phyloP scores from a whole-genome alignment of 257 asterid genomes.

The Anisodus acutangulus region DNA sequence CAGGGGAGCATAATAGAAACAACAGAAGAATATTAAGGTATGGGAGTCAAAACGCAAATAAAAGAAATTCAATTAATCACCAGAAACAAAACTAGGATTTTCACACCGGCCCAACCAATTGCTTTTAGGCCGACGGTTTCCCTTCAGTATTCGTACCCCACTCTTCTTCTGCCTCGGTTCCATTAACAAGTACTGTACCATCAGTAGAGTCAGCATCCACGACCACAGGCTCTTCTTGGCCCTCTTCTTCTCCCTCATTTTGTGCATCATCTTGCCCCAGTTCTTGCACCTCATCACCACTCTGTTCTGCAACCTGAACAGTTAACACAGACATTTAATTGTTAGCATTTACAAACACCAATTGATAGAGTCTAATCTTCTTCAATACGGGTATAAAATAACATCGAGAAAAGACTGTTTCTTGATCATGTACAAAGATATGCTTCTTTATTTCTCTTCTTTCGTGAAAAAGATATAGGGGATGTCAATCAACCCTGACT shows the following conservation, averaged over 20 bases:
- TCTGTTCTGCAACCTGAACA: conserved; percentile 55
- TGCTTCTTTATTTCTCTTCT: conserved; percentile 10
- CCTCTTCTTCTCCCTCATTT: conserved; percentile 42
- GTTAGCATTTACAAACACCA: conserved; percentile 31
- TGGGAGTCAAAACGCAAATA: conserved; percentile 44
- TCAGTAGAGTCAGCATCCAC: conserved; percentile 84
- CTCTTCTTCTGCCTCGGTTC: conserved; percentile 83
- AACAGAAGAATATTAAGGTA: conserved; percentile 9
- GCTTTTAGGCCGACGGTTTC: conserved; percentile 86
- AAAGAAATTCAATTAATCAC: conserved; percentile 75
- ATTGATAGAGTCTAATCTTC: background rate
- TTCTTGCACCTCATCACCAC: conserved; percentile 63
- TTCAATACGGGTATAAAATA: background rate
- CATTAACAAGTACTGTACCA: conserved; percentile 72
- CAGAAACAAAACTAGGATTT: conserved; percentile 70
- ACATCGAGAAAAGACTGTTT: background rate
- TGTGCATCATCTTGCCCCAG: conserved; percentile 50
- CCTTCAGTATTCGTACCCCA: conserved; percentile 95
- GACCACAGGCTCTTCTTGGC: conserved; percentile 72
- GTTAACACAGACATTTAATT: conserved; percentile 23
- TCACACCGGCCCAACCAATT: conserved; percentile 76
- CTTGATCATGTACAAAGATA: background rate
- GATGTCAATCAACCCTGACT: background rate
- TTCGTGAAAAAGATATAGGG: background rate
- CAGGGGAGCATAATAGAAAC: background rate